These are phyloP conservation scores for Beauveria sp. DNA, from an alignment of 2,329 filamentous ascomycete species.

Conservation along the genomic window DNA sequence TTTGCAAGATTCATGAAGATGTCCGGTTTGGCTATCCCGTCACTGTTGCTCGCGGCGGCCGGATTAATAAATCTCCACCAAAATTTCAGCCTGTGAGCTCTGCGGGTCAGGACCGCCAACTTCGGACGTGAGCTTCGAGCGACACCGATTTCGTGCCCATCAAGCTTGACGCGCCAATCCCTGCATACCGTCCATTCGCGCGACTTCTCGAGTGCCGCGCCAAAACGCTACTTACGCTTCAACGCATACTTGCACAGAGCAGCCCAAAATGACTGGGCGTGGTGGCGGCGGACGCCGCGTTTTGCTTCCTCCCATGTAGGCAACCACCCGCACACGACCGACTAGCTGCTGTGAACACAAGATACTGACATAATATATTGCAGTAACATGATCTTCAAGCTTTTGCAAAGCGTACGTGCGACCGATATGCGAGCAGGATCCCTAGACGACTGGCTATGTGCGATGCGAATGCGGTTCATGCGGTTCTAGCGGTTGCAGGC, in stretches of 20 bases:
- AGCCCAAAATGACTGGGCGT: constrained; percentile 48
- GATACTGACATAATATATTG: constrained; percentile 14
- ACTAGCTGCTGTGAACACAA: background rate
- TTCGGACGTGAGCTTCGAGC: background rate
- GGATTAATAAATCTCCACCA: constrained; percentile 14
- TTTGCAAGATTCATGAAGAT: no score
- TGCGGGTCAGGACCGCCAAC: background rate
- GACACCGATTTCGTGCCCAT: background rate
- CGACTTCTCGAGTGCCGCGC: background rate
- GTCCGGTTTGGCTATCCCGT: background rate
- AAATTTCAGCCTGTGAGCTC: constrained; percentile 4
- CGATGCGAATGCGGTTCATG: background rate
- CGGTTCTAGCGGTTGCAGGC: background rate
- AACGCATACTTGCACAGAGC: background rate
- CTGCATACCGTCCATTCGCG: background rate
- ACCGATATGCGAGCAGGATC: constrained; percentile 20
- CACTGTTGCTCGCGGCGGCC: background rate
- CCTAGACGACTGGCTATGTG: background rate
- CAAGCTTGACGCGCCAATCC: constrained; percentile 3
- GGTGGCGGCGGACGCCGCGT: constrained; percentile 54
- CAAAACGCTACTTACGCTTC: background rate
- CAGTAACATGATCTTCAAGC: constrained; percentile 56
- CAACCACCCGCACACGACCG: constrained; percentile 8
- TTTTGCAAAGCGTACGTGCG: constrained; percentile 56
- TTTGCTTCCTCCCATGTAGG: constrained; percentile 49